Percentiles rank a stretch among this genome's conserved stretches.
phyloP scores from a whole-genome alignment of 768 basidiomycete genomes.

The Chalciporus piperatus region DNA sequence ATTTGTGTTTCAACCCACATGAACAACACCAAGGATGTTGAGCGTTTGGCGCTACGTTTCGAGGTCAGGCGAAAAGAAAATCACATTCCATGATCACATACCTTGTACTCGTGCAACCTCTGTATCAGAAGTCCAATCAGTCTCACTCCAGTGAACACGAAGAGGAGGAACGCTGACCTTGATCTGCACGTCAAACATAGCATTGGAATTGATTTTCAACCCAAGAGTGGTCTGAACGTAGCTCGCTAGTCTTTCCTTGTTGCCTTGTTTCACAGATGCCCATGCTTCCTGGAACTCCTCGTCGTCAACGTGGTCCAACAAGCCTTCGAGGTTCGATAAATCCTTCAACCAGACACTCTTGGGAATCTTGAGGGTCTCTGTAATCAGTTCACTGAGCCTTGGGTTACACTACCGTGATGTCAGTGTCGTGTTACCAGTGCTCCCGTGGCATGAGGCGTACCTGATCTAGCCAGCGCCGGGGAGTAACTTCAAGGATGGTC shows the following conservation, averaged over 20 bases:
- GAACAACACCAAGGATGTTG: slow-evolving; percentile 88
- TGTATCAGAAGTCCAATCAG: slow-evolving; percentile 30
- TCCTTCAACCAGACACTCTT: slow-evolving; percentile 86
- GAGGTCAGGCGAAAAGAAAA: background rate
- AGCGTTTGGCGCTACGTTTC: slow-evolving; percentile 76
- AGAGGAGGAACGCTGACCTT: slow-evolving; percentile 43
- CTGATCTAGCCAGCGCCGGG: slow-evolving; percentile 90
- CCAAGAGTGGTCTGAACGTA: slow-evolving; percentile 72
- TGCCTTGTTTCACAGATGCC: slow-evolving; percentile 82
- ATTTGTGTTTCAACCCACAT: slow-evolving; percentile 45
- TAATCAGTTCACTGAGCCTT: slow-evolving; percentile 78
- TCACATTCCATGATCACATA: slow-evolving; percentile 17
- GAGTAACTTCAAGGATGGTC: slow-evolving; percentile 57
- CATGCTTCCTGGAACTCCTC: slow-evolving; percentile 74
- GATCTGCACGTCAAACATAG: slow-evolving; percentile 91
- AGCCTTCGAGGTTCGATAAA: slow-evolving; percentile 70
- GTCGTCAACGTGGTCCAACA: slow-evolving; percentile 71
- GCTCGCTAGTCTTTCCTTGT: slow-evolving; percentile 86
- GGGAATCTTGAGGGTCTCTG: slow-evolving; percentile 70
- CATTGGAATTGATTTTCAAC: slow-evolving; percentile 65
- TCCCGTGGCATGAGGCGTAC: slow-evolving; percentile 24
- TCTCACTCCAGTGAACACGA: background rate
- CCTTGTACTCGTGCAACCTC: slow-evolving; percentile 93
- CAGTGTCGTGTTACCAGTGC: background rate
- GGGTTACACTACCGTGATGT: slow-evolving; percentile 74